Evolutionary conservation across 192 early-diverging fungal genomes (phyloP).

Genomic region (Jimgerdemannia lactiflua): DNA sequence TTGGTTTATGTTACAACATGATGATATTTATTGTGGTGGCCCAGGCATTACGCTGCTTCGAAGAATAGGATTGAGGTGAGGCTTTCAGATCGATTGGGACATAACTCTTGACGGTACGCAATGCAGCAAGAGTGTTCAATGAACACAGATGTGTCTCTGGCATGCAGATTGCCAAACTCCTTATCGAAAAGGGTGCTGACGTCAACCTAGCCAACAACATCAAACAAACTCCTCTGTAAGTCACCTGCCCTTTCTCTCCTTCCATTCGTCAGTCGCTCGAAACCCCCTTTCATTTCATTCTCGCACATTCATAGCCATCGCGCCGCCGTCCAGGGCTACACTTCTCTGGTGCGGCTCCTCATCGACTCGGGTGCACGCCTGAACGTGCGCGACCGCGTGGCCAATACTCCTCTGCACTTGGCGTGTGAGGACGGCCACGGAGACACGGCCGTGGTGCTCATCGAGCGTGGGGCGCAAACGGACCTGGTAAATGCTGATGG

Average conservation of each 20-base stretch:
- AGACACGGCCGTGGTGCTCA: constrained; percentile 42
- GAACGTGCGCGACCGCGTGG: constrained; percentile 39
- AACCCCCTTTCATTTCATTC: neutral
- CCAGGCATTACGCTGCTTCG: constrained; percentile 57
- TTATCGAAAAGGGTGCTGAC: constrained; percentile 43
- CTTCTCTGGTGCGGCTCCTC: constrained; percentile 39
- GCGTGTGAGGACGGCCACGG: constrained; percentile 63
- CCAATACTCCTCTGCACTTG: constrained; percentile 57
- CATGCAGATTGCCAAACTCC: constrained; percentile 22
- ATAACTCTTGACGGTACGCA: too few species aligned
- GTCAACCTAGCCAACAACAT: constrained; percentile 40
- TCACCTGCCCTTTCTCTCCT: neutral
- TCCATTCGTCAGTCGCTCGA: neutral
- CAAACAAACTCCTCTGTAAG: constrained; percentile 52
- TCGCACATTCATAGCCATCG: constrained; percentile 38
- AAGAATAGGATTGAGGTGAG: constrained; percentile 52
- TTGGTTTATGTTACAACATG: neutral
- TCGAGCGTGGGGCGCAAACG: constrained; percentile 48
- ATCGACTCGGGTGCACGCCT: constrained; percentile 41
- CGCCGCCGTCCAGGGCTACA: constrained; percentile 47
- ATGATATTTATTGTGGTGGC: constrained; percentile 11
- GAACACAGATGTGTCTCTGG: too few species aligned
- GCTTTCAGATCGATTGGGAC: too few species aligned
- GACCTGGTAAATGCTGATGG: constrained; percentile 44
- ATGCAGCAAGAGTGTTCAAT: too few species aligned